Evolutionary conservation across 2,329 filamentous ascomycete species (phyloP).

Genomic region (Aspergillus ibericus): DNA sequence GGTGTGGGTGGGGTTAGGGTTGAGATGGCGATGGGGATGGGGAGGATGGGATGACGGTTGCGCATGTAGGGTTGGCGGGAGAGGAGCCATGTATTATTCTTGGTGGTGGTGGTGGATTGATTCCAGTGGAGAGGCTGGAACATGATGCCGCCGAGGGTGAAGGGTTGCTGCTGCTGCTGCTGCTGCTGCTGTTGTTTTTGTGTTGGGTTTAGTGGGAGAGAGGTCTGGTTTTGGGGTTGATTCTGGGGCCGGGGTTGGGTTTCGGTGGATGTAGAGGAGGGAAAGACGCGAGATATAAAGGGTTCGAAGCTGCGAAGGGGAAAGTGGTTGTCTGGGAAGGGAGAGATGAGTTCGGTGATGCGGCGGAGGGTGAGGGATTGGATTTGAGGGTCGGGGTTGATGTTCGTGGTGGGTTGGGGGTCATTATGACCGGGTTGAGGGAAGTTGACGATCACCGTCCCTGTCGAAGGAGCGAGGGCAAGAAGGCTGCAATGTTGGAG

Average conservation of each 20-base stretch:
- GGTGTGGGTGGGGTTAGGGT: neutral
- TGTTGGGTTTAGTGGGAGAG: neutral
- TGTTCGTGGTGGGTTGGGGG: conserved; percentile 5
- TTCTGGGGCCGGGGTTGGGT: neutral
- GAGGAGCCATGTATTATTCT: conserved; percentile 37
- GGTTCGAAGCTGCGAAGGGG: conserved; percentile 44
- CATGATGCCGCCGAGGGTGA: conserved; percentile 51
- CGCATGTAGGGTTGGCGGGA: conserved; percentile 40
- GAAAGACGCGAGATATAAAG: conserved; percentile 46
- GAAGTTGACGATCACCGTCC: conserved; percentile 35
- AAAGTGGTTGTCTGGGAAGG: conserved; percentile 43
- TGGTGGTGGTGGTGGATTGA: neutral
- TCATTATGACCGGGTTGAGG: conserved; percentile 12
- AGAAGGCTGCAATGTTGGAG: conserved; percentile 42
- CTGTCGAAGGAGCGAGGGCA: conserved; percentile 34
- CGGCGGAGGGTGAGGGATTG: conserved; percentile 50
- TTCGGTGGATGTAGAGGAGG: conserved; percentile 5
- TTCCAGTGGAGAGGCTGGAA: conserved; percentile 42
- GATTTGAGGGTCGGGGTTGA: conserved; percentile 21
- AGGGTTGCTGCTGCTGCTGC: conserved; percentile 37
- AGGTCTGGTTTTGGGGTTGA: neutral
- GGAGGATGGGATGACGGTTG: conserved; percentile 22
- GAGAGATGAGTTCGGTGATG: conserved; percentile 52
- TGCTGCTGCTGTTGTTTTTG: neutral
- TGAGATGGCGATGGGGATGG: conserved; percentile 20